Base-by-base conservation (phyloP, 2,329 filamentous ascomycete genomes). In the Epichloe amarillans region DNA sequence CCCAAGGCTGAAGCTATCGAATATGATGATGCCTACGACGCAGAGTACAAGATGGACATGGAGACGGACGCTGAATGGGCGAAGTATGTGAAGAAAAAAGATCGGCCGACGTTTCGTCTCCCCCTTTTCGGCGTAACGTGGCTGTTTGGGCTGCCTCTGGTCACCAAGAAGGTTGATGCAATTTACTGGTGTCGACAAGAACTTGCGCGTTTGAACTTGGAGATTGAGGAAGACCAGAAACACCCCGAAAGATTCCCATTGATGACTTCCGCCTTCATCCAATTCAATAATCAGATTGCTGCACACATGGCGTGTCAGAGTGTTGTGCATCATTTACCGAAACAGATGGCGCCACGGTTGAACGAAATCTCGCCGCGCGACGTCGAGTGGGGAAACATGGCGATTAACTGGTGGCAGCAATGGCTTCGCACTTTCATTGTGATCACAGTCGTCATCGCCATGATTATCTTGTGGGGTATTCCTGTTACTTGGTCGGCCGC, bases 301-400 rank as follows among this genome's bases (percentile, higher is more conserved):
- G 93, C 93, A 0, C 93, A 98, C 61, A 97, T 98, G 93, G 93
- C 91, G 52, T 96, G 89, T 64, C 93, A 98, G 64, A 83, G 88
- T 46, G 76, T 94, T 44, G 89, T 86, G 39, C 89, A 97, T 64
- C 93, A 98, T 60, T 67, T 95, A 1, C 93, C 93, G 1, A 87
- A 87, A 59, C 86, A 95, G 44, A 98, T 98, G 93, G 79, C 88
- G 1, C 93, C 93, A 0, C 81, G 93, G 30, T 78, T 87, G 40
- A 86, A 95, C n/a, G 93, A 98, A 63, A 89, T 98, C 45, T 88
- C 89, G 6, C 93, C 93, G 0, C 83, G 84, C 42, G 90, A 97
- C 63, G 88, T 98, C 8, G 77, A 94, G 40, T 98, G 93, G 93
- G 88, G 94, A 57, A 98, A 98, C 62, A 91, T 98, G 83, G 90